Percentiles rank a stretch among this genome's conserved stretches.
Conservation (phyloP, 345 rosid species). For the Camelina hispida region DNA sequence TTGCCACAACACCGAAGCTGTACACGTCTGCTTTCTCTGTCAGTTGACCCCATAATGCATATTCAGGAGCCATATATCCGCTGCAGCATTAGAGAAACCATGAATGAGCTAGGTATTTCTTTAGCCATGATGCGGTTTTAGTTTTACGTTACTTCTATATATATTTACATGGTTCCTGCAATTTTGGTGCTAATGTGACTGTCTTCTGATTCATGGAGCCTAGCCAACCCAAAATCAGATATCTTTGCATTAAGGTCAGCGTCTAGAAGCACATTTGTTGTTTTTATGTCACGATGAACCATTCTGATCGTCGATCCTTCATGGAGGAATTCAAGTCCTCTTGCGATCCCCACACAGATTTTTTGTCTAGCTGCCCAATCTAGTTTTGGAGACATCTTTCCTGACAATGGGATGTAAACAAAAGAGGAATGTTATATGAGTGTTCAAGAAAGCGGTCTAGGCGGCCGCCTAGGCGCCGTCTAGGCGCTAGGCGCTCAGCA, state of each 20-base stretch:
- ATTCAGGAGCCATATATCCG: slow-evolving; percentile 53
- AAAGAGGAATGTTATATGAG: neutral
- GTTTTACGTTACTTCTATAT: neutral
- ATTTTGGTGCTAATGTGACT: slow-evolving; percentile 62
- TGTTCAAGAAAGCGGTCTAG: too few relatives aligned
- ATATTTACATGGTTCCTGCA: slow-evolving; percentile 66
- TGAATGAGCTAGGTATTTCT: neutral
- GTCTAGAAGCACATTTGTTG: slow-evolving; percentile 61
- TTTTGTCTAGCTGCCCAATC: slow-evolving; percentile 56
- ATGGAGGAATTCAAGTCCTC: slow-evolving; percentile 63
- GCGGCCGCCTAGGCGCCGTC: too few relatives aligned
- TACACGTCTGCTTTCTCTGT: slow-evolving; percentile 57
- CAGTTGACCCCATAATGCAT: slow-evolving; percentile 50
- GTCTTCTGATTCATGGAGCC: slow-evolving; percentile 55
- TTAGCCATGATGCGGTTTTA: neutral
- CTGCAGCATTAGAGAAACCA: slow-evolving; percentile 23
- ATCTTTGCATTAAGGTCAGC: slow-evolving; percentile 59
- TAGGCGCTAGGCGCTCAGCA: too few relatives aligned
- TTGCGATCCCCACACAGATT: slow-evolving; percentile 66
- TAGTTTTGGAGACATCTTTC: slow-evolving; percentile 35
- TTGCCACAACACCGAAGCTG: slow-evolving; percentile 52
- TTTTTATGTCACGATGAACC: slow-evolving; percentile 71
- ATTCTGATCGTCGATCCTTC: slow-evolving; percentile 60
- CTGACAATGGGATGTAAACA: slow-evolving; percentile 7
- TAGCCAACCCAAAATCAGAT: slow-evolving; percentile 73